These are phyloP conservation scores for Aureobasidium mangrovei DNA, from an alignment of 2,329 filamentous ascomycete genomes.

Conservation along the genomic window DNA sequence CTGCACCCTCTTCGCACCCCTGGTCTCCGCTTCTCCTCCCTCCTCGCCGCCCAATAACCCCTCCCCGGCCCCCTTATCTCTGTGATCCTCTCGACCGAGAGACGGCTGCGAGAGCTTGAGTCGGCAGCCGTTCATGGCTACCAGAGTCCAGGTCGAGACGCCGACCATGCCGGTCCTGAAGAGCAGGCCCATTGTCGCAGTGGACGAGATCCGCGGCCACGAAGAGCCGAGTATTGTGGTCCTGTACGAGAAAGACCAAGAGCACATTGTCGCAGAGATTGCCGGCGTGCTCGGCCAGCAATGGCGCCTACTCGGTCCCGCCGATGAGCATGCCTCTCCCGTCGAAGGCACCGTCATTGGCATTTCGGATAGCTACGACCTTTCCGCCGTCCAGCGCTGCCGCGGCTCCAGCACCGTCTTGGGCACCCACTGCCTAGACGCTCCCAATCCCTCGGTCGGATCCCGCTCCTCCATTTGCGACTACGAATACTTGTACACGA, in stretches of 20 bases:
- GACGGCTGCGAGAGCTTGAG: background rate
- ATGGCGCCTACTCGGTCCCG: conserved; percentile 49
- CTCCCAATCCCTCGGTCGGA: conserved; percentile 50
- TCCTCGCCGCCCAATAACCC: background rate
- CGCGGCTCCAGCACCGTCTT: conserved; percentile 56
- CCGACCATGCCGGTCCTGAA: conserved; percentile 12
- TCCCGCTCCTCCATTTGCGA: conserved; percentile 60
- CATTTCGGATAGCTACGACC: conserved; percentile 49
- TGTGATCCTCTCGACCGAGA: background rate
- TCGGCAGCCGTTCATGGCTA: conserved; percentile 14
- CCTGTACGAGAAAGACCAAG: conserved; percentile 61
- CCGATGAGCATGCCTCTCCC: conserved; percentile 45
- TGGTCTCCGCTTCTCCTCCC: background rate
- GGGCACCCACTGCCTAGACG: conserved; percentile 66
- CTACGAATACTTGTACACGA: conserved; percentile 79
- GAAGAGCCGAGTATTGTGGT: conserved; percentile 40
- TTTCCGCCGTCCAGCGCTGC: conserved; percentile 49
- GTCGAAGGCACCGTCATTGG: conserved; percentile 61
- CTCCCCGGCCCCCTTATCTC: no score
- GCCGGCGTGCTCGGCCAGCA: conserved; percentile 73
- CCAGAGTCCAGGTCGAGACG: conserved; percentile 15
- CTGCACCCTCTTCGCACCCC: background rate
- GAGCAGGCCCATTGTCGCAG: conserved; percentile 18
- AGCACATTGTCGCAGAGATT: conserved; percentile 64
- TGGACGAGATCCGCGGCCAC: conserved; percentile 26